Conservation (phyloP, 2,329 filamentous ascomycete genomes). For the Aureobasidium sp. region DNA sequence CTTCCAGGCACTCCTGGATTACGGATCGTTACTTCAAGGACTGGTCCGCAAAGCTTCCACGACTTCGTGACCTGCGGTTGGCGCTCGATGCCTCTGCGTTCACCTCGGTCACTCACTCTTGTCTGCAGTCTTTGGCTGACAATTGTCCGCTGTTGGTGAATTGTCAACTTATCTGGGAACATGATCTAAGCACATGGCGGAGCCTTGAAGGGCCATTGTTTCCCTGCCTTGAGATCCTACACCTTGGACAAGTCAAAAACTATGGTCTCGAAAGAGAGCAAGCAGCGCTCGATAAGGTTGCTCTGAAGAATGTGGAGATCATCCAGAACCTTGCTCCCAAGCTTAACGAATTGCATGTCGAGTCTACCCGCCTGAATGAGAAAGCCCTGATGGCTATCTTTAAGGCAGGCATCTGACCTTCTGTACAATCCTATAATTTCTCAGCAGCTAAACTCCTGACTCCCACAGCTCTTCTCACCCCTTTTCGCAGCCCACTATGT, state of each 20-base stretch:
- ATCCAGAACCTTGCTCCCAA: not conserved
- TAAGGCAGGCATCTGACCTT: not conserved
- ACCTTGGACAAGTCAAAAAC: not conserved
- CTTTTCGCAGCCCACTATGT: not conserved
- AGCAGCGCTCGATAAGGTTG: not conserved
- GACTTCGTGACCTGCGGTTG: not conserved
- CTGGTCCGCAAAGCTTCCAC: not conserved
- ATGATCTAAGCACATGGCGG: not conserved
- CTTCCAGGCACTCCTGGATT: not conserved
- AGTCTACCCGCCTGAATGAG: not conserved
- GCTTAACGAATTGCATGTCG: not conserved
- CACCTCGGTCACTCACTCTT: not conserved
- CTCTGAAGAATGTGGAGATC: not conserved
- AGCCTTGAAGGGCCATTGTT: not conserved
- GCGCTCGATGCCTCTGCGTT: too few species aligned
- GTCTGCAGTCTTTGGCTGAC: not conserved
- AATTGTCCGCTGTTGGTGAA: not conserved
- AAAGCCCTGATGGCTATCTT: not conserved
- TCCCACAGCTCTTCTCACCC: not conserved
- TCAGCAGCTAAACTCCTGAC: not conserved
- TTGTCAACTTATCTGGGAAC: not conserved
- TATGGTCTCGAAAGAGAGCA: not conserved
- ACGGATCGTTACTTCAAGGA: not conserved
- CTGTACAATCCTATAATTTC: not conserved
- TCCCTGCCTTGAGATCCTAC: not conserved